These are phyloP conservation scores for Pythium chondricola DNA, from an alignment of 352 stramenopile genomes.

Conservation along the genomic window DNA sequence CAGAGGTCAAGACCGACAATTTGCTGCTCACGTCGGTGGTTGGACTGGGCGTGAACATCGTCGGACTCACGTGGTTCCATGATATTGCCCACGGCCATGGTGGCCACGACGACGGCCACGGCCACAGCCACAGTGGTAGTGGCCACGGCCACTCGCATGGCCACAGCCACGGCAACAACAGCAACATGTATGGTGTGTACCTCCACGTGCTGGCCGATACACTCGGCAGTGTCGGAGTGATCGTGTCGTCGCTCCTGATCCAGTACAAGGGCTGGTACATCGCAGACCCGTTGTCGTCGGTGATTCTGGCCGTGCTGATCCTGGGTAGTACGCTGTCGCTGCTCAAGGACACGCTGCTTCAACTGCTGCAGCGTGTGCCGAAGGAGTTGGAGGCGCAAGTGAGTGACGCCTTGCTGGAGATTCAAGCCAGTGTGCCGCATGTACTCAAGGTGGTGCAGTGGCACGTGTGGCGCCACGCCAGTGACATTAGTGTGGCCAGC, in stretches of 20 bases:
- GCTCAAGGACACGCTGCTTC: slow-evolving; percentile 61
- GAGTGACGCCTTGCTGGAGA: slow-evolving; percentile 35
- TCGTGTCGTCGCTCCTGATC: slow-evolving; percentile 84
- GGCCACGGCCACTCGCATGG: slow-evolving; percentile 58
- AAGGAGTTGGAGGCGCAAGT: slow-evolving; percentile 44
- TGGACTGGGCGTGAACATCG: slow-evolving; percentile 80
- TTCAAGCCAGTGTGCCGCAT: slow-evolving; percentile 34
- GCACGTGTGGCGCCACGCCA: slow-evolving; percentile 74
- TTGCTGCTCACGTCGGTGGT: slow-evolving; percentile 79
- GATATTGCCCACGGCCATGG: slow-evolving; percentile 78
- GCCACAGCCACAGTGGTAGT: slow-evolving; percentile 25
- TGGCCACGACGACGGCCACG: slow-evolving; percentile 26
- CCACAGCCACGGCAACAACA: slow-evolving; percentile 60
- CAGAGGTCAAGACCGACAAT: slow-evolving; percentile 77
- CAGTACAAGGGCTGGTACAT: slow-evolving; percentile 79
- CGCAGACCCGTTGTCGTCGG: slow-evolving; percentile 76
- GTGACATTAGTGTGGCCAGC: slow-evolving; percentile 48
- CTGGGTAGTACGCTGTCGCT: slow-evolving; percentile 77
- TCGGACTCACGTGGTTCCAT: slow-evolving; percentile 89
- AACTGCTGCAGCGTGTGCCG: slow-evolving; percentile 67
- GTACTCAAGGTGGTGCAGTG: slow-evolving; percentile 48
- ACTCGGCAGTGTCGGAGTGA: slow-evolving; percentile 84
- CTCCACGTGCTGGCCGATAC: slow-evolving; percentile 87
- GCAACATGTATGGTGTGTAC: slow-evolving; percentile 90
- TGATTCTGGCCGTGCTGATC: slow-evolving; percentile 82